Percentiles rank a stretch among this genome's conserved stretches.
Evolutionary conservation across 768 basidiomycete genomes (phyloP).

Genomic region (Lactarius trivialis): DNA sequence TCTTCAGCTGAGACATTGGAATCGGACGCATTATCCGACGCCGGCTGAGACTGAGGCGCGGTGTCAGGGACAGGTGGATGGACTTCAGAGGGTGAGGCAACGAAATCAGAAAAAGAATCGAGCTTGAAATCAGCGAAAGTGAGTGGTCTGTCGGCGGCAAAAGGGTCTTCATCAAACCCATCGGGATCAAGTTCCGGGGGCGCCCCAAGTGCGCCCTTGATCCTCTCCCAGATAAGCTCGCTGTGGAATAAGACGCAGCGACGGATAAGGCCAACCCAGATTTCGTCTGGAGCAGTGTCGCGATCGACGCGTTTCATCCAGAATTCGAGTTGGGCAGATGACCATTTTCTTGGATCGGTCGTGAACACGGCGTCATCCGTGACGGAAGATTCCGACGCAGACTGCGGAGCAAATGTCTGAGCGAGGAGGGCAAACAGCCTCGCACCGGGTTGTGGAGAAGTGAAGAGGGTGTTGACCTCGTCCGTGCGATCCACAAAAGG

Average conservation of each 20-base stretch:
- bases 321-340: conserved; percentile 56
- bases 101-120: conserved; percentile 5
- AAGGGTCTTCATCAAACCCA: conserved; percentile 29
- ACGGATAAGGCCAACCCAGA: conserved; percentile 71
- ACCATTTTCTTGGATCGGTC: conserved; percentile 63
- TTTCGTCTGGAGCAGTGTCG: conserved; percentile 53
- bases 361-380: conserved; percentile 30
- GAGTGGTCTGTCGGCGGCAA: not conserved
- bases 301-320: conserved; percentile 66
- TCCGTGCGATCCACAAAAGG: conserved; percentile 80
- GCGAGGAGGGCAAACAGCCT: conserved; percentile 67
- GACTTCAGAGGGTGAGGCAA: not conserved
- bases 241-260: conserved; percentile 68
- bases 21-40: conserved; percentile 12
- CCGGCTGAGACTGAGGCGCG: not conserved
- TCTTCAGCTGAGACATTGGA: not conserved
- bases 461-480: conserved; percentile 66
- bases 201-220: conserved; percentile 82
- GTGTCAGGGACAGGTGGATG: not conserved
- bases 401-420: conserved; percentile 48
- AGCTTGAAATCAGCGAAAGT: conserved; percentile 9
- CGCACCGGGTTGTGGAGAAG: conserved; percentile 51
- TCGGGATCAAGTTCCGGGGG: conserved; percentile 78
- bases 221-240: conserved; percentile 87
- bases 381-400: conserved; percentile 25